phyloP scores from a whole-genome alignment of 139 green algal genomes.

The Medakamo hakoo region DNA sequence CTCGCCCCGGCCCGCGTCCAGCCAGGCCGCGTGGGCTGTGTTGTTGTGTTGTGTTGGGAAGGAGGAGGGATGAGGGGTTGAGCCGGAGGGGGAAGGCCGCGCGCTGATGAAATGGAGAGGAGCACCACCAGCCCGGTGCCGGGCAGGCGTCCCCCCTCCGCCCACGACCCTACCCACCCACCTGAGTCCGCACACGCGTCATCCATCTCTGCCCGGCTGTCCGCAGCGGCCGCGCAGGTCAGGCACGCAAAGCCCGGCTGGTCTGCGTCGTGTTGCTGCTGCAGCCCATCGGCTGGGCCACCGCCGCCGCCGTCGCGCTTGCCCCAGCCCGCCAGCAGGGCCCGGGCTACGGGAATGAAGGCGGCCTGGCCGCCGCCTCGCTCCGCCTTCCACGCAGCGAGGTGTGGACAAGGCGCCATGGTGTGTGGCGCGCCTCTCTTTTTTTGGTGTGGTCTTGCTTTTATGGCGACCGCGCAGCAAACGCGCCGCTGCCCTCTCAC shows the following conservation, averaged over 20 bases:
- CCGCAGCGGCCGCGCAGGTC: not conserved
- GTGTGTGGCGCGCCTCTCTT: not conserved
- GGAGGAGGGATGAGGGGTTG: not conserved
- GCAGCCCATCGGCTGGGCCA: not conserved
- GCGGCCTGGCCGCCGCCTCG: too few relatives aligned
- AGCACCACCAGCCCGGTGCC: too few relatives aligned
- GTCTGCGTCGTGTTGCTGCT: not conserved
- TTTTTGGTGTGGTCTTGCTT: too few relatives aligned
- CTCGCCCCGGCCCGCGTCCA: slow-evolving; percentile 41
- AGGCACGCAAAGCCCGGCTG: not conserved
- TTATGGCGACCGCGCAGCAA: too few relatives aligned
- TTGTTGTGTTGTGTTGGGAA: too few relatives aligned
- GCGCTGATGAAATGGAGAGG: too few relatives aligned
- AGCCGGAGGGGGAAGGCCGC: too few relatives aligned
- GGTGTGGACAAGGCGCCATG: not conserved
- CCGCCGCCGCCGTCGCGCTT: not conserved
- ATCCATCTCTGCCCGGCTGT: not conserved
- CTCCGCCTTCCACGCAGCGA: not conserved
- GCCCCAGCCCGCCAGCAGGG: not conserved
- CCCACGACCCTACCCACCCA: not conserved
- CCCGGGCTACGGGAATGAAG: not conserved
- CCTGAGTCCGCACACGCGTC: not conserved
- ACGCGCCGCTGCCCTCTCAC: too few relatives aligned
- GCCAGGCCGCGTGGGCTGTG: slow-evolving; percentile 28
- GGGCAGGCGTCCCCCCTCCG: not conserved